A percentile compares a stretch with the other conserved stretches of the same genome.
phyloP scores from a whole-genome alignment of 1,284 basidiomycete genomes.

The Moesziomyces globuligerus region DNA sequence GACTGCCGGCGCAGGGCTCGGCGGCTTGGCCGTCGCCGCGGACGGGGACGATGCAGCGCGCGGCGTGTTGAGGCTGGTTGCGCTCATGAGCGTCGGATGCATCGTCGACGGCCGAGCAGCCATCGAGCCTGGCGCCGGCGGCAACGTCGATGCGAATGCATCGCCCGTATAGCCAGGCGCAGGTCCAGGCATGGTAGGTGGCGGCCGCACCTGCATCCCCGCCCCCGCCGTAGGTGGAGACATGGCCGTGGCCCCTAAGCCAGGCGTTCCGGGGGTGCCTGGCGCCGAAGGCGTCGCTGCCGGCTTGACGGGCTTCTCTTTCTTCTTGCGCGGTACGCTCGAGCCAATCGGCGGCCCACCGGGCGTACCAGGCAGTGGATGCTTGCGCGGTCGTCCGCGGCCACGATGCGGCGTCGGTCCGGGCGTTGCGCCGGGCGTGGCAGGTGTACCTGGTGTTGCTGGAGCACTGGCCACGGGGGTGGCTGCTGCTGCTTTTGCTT shows the following conservation, averaged over 20 bases:
- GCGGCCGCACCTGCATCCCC: conserved; percentile 12
- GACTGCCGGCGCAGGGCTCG: conserved; percentile 1
- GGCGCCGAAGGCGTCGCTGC: conserved; percentile 9
- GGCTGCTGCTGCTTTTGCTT: conserved; percentile 11
- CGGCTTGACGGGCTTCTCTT: conserved; percentile 35
- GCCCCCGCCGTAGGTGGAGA: conserved; percentile 8
- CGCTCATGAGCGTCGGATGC: conserved; percentile 42
- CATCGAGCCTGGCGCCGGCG: conserved; percentile 17
- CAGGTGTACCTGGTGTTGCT: conserved; percentile 13
- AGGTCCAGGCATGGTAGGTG: conserved; percentile 35
- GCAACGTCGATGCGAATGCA: conserved; percentile 31
- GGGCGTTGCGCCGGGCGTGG: conserved; percentile 28
- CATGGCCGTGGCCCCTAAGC: conserved; percentile 9
- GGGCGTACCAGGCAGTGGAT: conserved; percentile 42
- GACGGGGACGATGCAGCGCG: conserved; percentile 26
- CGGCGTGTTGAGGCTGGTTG: conserved; percentile 42
- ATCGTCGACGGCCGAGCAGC: conserved; percentile 29
- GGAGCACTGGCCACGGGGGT: not conserved
- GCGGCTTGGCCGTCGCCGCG: conserved; percentile 6
- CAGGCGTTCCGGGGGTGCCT: conserved; percentile 7
- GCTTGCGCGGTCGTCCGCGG: conserved; percentile 46
- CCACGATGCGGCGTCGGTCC: conserved; percentile 41
- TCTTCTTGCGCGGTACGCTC: conserved; percentile 35
- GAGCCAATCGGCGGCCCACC: conserved; percentile 30
- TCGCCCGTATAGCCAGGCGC: conserved; percentile 38